Percentiles rank a stretch among this genome's conserved stretches.
Conservation (phyloP, 78 protist species). For the Chrysochromulina parva region DNA sequence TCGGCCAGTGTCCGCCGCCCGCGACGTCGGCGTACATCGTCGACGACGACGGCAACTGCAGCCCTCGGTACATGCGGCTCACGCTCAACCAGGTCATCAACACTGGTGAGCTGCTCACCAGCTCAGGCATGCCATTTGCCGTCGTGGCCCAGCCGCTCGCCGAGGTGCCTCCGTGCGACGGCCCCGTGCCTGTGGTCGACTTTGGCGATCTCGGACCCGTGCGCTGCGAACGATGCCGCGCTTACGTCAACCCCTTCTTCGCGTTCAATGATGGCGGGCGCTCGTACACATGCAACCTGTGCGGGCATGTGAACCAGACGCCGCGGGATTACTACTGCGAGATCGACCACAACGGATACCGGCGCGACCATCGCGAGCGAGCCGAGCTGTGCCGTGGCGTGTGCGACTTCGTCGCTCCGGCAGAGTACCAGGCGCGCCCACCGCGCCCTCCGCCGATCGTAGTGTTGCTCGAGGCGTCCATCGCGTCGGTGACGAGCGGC, state of each 20-base stretch:
- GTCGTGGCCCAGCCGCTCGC: constrained; percentile 1
- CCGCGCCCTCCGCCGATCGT: constrained; percentile 1
- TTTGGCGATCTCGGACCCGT: constrained; percentile 16
- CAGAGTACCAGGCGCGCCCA: constrained; percentile 4
- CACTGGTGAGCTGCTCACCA: background rate
- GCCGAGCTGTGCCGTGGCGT: constrained; percentile 32
- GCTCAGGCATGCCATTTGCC: background rate
- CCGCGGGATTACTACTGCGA: background rate
- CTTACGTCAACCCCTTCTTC: constrained; percentile 73
- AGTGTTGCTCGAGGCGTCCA: background rate
- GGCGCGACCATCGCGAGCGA: background rate
- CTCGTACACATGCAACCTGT: constrained; percentile 61
- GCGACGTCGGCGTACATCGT: background rate
- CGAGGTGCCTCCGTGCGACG: background rate
- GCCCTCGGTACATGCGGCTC: background rate
- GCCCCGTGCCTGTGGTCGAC: constrained; percentile 31
- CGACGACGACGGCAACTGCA: constrained; percentile 10
- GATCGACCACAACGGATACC: background rate
- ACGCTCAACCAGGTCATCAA: background rate
- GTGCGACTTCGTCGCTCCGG: background rate
- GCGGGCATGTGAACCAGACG: background rate
- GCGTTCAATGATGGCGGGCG: constrained; percentile 70
- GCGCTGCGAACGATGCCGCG: constrained; percentile 76
- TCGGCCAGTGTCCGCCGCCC: background rate
- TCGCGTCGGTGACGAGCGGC: background rate